A percentile compares a stretch with the other conserved stretches of the same genome.
phyloP scores from a whole-genome alignment of 2,329 filamentous ascomycete species.

The Falciphora oryzae region DNA sequence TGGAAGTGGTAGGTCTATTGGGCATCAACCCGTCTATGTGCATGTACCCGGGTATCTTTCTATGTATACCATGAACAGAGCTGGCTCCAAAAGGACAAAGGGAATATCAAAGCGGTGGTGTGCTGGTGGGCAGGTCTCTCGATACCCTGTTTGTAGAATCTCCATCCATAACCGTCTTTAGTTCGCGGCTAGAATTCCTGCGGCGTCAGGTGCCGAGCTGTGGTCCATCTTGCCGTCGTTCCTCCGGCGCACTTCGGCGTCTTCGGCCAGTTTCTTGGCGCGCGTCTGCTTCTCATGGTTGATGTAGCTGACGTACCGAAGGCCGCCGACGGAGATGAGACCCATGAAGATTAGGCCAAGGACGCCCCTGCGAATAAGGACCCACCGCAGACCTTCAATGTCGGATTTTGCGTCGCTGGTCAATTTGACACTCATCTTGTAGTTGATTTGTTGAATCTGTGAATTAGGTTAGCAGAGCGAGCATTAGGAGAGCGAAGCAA shows the following conservation, averaged over 20 bases:
- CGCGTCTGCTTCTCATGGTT: conserved; percentile 42
- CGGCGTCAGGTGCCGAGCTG: conserved; percentile 44
- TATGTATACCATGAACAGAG: neutral
- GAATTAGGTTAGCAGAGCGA: neutral
- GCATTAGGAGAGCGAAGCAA: neutral
- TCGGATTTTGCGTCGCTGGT: conserved; percentile 89
- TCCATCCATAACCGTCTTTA: conserved; percentile 21
- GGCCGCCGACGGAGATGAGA: conserved; percentile 50
- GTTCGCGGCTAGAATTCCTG: conserved; percentile 52
- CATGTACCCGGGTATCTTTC: conserved; percentile 7
- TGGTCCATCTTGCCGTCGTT: conserved; percentile 38
- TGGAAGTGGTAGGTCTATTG: neutral
- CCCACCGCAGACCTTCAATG: conserved; percentile 87
- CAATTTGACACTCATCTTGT: conserved; percentile 87
- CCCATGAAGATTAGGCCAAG: conserved; percentile 63
- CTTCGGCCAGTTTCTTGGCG: conserved; percentile 27
- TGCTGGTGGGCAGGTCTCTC: neutral
- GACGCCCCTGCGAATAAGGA: conserved; percentile 60
- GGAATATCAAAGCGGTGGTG: neutral
- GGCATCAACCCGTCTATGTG: neutral
- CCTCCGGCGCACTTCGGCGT: conserved; percentile 36
- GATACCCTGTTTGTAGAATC: too few relatives aligned
- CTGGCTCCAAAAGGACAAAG: neutral
- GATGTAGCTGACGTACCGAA: conserved; percentile 55
- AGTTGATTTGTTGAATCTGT: conserved; percentile 87